phyloP scores from a whole-genome alignment of 345 rosid genomes.

The Citrus glauca region DNA sequence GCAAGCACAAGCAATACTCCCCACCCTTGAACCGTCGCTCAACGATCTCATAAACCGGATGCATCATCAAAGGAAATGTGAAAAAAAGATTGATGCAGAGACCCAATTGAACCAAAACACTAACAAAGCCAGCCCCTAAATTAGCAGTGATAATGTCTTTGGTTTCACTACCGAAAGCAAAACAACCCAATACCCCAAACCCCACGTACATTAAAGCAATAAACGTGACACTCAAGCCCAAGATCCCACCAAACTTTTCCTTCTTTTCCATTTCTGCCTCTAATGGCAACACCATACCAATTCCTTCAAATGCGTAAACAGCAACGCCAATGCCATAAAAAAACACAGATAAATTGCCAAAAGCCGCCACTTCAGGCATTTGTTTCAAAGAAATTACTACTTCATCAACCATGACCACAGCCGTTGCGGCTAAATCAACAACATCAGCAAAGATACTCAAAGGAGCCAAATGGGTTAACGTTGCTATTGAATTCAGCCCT shows the following conservation, averaged over 20 bases:
- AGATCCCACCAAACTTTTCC: slow-evolving; percentile 49
- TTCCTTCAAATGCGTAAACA: slow-evolving; percentile 72
- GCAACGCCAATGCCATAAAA: slow-evolving; percentile 84
- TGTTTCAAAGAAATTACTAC: slow-evolving; percentile 31
- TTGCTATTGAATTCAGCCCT: slow-evolving; percentile 65
- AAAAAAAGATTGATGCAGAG: slow-evolving; percentile 81
- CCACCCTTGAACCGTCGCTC: slow-evolving; percentile 69
- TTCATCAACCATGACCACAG: slow-evolving; percentile 62
- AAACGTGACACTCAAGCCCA: slow-evolving; percentile 51
- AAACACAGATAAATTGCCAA: slow-evolving; percentile 56
- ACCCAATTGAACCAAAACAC: slow-evolving; percentile 66
- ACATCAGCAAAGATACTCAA: slow-evolving; percentile 89
- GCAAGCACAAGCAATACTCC: slow-evolving; percentile 64
- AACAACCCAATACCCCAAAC: slow-evolving; percentile 69
- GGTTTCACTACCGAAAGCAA: slow-evolving; percentile 71
- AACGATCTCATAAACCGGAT: slow-evolving; percentile 80
- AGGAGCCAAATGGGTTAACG: slow-evolving; percentile 84
- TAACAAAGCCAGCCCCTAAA: slow-evolving; percentile 57
- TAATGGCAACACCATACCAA: slow-evolving; percentile 75
- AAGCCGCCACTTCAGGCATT: slow-evolving; percentile 48
- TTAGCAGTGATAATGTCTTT: slow-evolving; percentile 78
- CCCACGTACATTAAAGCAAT: slow-evolving; percentile 59
- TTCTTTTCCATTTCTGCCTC: slow-evolving; percentile 65
- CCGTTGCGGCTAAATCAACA: slow-evolving; percentile 79
- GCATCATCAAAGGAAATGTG: slow-evolving; percentile 92